A percentile compares a stretch with the other conserved stretches of the same genome.
phyloP scores from a whole-genome alignment of 2,329 filamentous ascomycete species.

The Botrytis squamosa region DNA sequence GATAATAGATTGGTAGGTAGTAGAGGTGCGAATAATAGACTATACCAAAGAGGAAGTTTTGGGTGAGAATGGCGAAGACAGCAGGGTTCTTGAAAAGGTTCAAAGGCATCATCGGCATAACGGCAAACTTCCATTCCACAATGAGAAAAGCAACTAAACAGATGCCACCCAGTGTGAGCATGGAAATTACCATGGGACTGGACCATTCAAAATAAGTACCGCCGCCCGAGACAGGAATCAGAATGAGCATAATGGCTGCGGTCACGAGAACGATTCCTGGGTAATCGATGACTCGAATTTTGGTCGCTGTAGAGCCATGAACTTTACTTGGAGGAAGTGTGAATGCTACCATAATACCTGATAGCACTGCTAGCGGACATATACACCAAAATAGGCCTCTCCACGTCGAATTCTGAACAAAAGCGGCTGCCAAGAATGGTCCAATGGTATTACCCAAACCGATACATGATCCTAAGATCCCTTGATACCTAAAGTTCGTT shows the following conservation, averaged over 20 bases:
- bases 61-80: slow-evolving; percentile 53
- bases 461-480: slow-evolving; percentile 44
- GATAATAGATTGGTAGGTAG: slow-evolving; percentile 60
- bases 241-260: slow-evolving; percentile 55
- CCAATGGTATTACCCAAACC: slow-evolving; percentile 46
- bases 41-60: slow-evolving; percentile 60
- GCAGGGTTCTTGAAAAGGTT: slow-evolving; percentile 54
- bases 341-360: slow-evolving; percentile 47
- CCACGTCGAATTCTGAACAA: slow-evolving; percentile 44
- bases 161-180: slow-evolving; percentile 52
- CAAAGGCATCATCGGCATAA: slow-evolving; percentile 58
- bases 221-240: slow-evolving; percentile 63
- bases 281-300: slow-evolving; percentile 57
- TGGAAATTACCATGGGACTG: slow-evolving; percentile 57
- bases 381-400: slow-evolving; percentile 50
- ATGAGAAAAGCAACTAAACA: slow-evolving; percentile 51
- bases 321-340: slow-evolving; percentile 53
- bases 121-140: slow-evolving; percentile 55
- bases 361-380: slow-evolving; percentile 49
- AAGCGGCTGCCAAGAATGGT: slow-evolving; percentile 46
- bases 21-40: slow-evolving; percentile 60
- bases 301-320: slow-evolving; percentile 48
- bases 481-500: slow-evolving; percentile 41
- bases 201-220: slow-evolving; percentile 57
- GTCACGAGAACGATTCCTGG: slow-evolving; percentile 55